phyloP scores from a whole-genome alignment of 345 rosid genomes.

The Corchorus capsularis region DNA sequence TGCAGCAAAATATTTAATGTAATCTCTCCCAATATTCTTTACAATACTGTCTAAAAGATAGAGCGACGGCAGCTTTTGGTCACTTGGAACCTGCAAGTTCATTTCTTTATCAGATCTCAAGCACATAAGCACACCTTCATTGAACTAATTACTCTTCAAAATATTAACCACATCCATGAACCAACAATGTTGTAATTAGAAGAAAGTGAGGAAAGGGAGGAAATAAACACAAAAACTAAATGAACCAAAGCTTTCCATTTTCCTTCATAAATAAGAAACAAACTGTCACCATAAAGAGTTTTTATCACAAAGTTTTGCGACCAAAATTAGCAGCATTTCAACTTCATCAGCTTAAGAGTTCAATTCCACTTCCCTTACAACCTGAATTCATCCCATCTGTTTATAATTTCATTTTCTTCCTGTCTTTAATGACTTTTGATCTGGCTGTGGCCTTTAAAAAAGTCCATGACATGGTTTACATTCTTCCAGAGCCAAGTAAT shows the following conservation, averaged over 20 bases:
- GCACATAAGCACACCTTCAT: neutral
- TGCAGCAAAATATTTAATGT: constrained; percentile 80
- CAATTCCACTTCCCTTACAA: constrained; percentile 10
- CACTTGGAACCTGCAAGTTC: constrained; percentile 92
- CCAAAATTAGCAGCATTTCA: neutral
- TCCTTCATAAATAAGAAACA: neutral
- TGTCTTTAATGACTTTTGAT: constrained; percentile 5
- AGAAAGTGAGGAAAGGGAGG: neutral
- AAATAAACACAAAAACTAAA: neutral
- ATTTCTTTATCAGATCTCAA: constrained; percentile 46
- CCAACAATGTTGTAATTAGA: constrained; percentile 2
- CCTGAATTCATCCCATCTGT: constrained; percentile 5
- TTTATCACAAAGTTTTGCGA: neutral
- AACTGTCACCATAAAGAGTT: neutral
- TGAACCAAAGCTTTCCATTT: neutral
- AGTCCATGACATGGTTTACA: neutral
- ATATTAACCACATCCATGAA: constrained; percentile 4
- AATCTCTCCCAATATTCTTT: constrained; percentile 93
- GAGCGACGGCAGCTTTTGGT: constrained; percentile 96
- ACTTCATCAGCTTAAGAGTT: constrained; percentile 5
- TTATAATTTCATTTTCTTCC: neutral
- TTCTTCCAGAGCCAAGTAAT: neutral
- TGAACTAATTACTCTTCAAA: constrained; percentile 4
- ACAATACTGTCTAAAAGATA: constrained; percentile 99
- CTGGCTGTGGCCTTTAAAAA: neutral